Conservation (phyloP, 2,329 filamentous ascomycete genomes). For the Aspergillus ustus region DNA sequence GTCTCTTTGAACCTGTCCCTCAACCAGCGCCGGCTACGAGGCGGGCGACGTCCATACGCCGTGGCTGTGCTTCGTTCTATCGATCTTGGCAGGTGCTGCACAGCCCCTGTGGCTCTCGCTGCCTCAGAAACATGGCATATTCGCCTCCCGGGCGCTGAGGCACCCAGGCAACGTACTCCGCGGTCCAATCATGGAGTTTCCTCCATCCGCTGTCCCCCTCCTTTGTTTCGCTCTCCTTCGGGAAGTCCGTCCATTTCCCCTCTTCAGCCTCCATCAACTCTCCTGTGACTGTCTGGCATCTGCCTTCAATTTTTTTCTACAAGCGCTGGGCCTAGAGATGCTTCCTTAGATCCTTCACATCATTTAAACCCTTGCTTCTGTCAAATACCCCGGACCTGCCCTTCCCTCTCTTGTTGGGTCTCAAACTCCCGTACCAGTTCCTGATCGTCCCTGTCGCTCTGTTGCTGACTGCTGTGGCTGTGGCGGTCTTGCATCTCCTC, state of each 20-base stretch:
- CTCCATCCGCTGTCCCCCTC: constrained; percentile 2
- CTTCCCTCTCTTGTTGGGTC: constrained; percentile 11
- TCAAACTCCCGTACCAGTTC: constrained; percentile 18
- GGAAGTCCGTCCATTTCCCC: constrained; percentile 21
- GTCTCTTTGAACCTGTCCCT: neutral
- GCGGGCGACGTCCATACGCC: constrained; percentile 8
- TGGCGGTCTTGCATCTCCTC: constrained; percentile 30
- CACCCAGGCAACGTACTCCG: constrained; percentile 3
- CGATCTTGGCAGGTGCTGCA: constrained; percentile 1
- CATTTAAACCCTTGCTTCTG: neutral
- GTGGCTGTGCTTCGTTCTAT: constrained; percentile 10
- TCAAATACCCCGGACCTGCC: neutral
- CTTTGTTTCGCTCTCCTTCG: constrained; percentile 6
- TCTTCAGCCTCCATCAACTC: constrained; percentile 23
- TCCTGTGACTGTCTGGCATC: constrained; percentile 14
- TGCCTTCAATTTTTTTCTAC: constrained; percentile 11
- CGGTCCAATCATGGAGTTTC: constrained; percentile 11
- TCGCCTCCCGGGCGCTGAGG: neutral
- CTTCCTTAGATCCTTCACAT: neutral
- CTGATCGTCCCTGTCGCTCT: constrained; percentile 18
- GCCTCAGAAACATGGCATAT: constrained; percentile 5
- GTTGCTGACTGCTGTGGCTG: constrained; percentile 33
- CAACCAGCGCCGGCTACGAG: neutral
- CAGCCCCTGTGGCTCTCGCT: constrained; percentile 14
- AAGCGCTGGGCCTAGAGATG: constrained; percentile 15